Evolutionary conservation across 352 stramenopile genomes (phyloP), one percentile per base, ranked within the genome.

Genomic region (Phytophthora foliorum): DNA sequence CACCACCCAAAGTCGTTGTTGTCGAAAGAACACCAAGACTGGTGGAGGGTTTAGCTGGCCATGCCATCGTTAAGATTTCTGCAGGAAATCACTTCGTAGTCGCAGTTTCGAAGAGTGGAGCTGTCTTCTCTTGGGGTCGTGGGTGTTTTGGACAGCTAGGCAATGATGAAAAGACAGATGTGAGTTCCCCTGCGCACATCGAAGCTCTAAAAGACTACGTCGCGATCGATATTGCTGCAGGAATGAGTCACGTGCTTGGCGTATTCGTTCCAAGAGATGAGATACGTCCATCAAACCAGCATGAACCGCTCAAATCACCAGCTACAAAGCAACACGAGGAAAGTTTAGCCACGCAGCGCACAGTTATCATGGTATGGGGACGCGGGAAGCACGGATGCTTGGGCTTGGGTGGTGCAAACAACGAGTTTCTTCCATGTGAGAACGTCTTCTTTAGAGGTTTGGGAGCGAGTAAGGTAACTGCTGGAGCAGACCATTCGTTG

Each of bases 21-120:
- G 63, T 82, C 2, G 57, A 76, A 46, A 75, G 34, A 36, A 27
- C 19, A 0, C 75, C 73, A 13, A 72, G 46, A 25, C 48, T 60
- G 1, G 54, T 87, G 3, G n/a, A 57, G n/a, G 32, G n/a, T 1
- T 63, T 87, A 11, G 11, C 17, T 29, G 46, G 45, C 10, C 45
- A 76, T 17, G 19, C 17, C 2, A 52, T 93, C 14, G 52, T 74
- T 2, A 86, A 86, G 25, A 29, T 95, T 8, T 77, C 79, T 9
- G 69, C 77, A 22, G 88, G 88, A 6, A 90, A 89, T 52, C 85
- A 93, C 60, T 95, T 92, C 55, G 78, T 67, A 0, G 46, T 92
- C 19, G 84, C 81, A 14, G 61, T 85, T 7, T 82, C 81, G 8
- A 56, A 41, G 6, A 54, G 22, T 14, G 86, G 84, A 0, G 41